Evolutionary conservation across 2,329 filamentous ascomycete species (phyloP).

Genomic region (Xylaria sp.): DNA sequence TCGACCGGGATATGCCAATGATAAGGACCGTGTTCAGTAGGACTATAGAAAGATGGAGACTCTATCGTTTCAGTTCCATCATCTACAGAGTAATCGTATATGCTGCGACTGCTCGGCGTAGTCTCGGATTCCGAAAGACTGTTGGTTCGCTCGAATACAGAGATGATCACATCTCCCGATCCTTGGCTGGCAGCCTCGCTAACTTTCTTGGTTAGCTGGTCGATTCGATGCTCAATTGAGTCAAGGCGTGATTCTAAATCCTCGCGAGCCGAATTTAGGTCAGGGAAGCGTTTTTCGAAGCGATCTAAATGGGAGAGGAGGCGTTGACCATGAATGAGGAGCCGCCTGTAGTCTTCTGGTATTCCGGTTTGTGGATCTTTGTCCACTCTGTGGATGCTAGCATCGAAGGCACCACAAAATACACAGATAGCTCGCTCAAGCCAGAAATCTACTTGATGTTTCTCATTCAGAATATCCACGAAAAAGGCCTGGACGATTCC

Average conservation of each 20-base stretch:
- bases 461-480: constrained; percentile 57
- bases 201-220: constrained; percentile 55
- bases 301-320: constrained; percentile 58
- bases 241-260: constrained; percentile 53
- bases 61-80: constrained; percentile 47
- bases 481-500: constrained; percentile 66
- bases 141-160: constrained; percentile 64
- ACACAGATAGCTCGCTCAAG: constrained; percentile 60
- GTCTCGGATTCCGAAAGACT: constrained; percentile 61
- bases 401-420: constrained; percentile 62
- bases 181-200: constrained; percentile 54
- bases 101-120: constrained; percentile 52
- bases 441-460: constrained; percentile 59
- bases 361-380: constrained; percentile 56
- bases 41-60: constrained; percentile 49
- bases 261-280: constrained; percentile 48
- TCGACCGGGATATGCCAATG: constrained; percentile 55
- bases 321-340: constrained; percentile 62
- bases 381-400: constrained; percentile 58
- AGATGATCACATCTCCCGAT: constrained; percentile 51
- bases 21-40: constrained; percentile 50
- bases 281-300: constrained; percentile 50
- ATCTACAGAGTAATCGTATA: constrained; percentile 45
- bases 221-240: constrained; percentile 56
- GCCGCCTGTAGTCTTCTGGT: constrained; percentile 64